Evolutionary conservation across 2,329 filamentous ascomycete species (phyloP), one percentile per base, ranked within the genome.

Genomic region (Ilyonectria sp.): DNA sequence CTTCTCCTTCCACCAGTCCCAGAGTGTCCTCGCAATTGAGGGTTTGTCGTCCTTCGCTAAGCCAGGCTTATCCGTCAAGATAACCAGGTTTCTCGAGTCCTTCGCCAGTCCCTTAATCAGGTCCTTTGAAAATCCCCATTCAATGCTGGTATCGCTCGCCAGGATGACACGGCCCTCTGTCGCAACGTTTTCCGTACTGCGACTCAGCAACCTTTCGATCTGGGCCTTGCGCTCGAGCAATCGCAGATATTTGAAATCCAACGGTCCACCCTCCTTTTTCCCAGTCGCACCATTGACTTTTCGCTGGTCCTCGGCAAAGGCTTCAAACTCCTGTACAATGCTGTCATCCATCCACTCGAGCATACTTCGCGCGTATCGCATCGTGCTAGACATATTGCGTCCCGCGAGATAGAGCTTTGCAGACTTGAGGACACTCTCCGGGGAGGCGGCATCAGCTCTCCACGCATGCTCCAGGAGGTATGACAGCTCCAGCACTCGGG

Each of bases 311-410:
- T 89, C 88, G 2, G 86, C 88, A 54, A 91, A 86, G 15, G 92
- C 90, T 78, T 97, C 95, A 69, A 97, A 97, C 75, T 98, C 95
- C 61, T 94, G 91, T 47, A 97, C 92, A 66, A 99, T 97, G 65
- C 91, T 92, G 76, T 98, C 95, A 77, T 98, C 95, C 95, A 99
- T 98, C 96, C 96, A 99, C 78, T 99, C 96, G 35, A 99, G 85
- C 93, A 99, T 97, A 79, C 95, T 98, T 72, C 95, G 89, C 29
- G 95, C 93, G 72, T 98, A 94, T 59, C 94, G 89, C 86, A 98
- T 93, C 0, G 95, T 97, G 69, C 94, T 95, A 65, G 93, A 92
- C 70, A 94, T 93, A 68, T 94, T 97, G 66, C 91, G 92, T 44
- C 94, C 95, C 1, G 95, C 95, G 49, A 99, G 85, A 77, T 94